These are phyloP conservation scores for Begonia peltatifolia DNA, from an alignment of 306 rosid species.

Conservation along the genomic window DNA sequence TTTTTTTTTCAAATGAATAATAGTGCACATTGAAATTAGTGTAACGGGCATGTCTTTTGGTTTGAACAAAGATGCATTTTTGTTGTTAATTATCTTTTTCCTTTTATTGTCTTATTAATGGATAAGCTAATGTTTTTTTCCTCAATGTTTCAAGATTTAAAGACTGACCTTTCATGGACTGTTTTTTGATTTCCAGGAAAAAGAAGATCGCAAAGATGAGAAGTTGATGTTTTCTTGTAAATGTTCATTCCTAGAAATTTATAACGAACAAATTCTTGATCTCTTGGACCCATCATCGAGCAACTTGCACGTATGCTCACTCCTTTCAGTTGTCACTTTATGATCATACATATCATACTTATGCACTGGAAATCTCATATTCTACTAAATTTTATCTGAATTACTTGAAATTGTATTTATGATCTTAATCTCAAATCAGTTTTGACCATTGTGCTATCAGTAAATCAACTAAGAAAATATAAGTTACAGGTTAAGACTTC, in stretches of 20 bases:
- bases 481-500: too few species aligned
- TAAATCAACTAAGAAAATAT: too few species aligned
- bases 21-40: background rate
- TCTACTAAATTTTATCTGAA: too few species aligned
- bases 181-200: slow-evolving; percentile 42
- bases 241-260: slow-evolving; percentile 91
- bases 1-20: background rate
- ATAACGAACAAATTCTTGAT: slow-evolving; percentile 95
- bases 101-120: background rate
- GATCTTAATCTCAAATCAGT: too few species aligned
- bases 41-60: background rate
- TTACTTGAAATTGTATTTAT: too few species aligned
- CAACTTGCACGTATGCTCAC: slow-evolving; percentile 61
- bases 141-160: background rate
- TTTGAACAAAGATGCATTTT: background rate
- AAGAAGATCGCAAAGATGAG: slow-evolving; percentile 79
- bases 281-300: slow-evolving; percentile 80
- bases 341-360: too few species aligned
- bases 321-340: too few species aligned
- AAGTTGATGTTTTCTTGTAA: slow-evolving; percentile 72
- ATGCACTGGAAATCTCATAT: too few species aligned
- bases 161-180: background rate
- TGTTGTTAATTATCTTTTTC: background rate
- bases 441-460: too few species aligned
- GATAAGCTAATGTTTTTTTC: background rate